Evolutionary conservation across 1,284 basidiomycete species (phyloP).

Genomic region (Sporisorium reilianum): DNA sequence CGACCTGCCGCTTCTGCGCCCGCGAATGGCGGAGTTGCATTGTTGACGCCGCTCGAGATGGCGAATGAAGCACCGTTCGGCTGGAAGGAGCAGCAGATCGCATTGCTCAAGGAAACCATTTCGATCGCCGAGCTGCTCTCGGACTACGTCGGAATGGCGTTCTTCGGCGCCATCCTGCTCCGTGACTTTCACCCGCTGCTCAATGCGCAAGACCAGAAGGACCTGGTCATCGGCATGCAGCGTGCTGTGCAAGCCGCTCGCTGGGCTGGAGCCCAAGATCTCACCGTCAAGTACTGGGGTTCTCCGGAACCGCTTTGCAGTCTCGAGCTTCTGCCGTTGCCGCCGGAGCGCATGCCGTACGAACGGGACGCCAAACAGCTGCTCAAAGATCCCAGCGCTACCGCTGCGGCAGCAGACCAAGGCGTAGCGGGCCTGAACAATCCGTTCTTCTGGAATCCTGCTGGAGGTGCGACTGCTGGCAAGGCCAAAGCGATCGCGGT

Average conservation of each 20-base stretch:
- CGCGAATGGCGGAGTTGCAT: slow-evolving; percentile 7
- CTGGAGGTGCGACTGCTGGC: neutral
- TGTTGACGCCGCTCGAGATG: slow-evolving; percentile 41
- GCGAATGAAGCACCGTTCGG: slow-evolving; percentile 74
- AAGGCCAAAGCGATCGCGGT: slow-evolving; percentile 77
- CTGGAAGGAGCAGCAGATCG: slow-evolving; percentile 93
- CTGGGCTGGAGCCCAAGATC: slow-evolving; percentile 50
- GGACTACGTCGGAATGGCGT: slow-evolving; percentile 73
- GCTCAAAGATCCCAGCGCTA: neutral
- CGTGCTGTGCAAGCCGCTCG: slow-evolving; percentile 62
- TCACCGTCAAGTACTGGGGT: slow-evolving; percentile 69
- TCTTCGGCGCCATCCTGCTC: slow-evolving; percentile 52
- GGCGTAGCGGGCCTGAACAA: slow-evolving; percentile 39
- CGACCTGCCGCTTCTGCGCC: neutral
- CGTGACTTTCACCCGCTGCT: slow-evolving; percentile 46
- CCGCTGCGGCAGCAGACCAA: slow-evolving; percentile 7
- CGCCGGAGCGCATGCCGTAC: slow-evolving; percentile 78
- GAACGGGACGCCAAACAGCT: slow-evolving; percentile 74
- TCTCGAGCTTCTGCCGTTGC: slow-evolving; percentile 82
- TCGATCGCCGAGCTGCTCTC: slow-evolving; percentile 90
- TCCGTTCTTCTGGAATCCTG: slow-evolving; percentile 55
- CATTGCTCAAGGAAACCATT: slow-evolving; percentile 88
- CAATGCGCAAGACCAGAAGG: slow-evolving; percentile 59
- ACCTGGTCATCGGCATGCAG: slow-evolving; percentile 59
- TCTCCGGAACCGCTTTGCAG: slow-evolving; percentile 77